Percentiles rank a stretch among this genome's conserved stretches.
phyloP scores from a whole-genome alignment of 1,284 basidiomycete genomes.

The Austroboletus olivaceoglutinosus region DNA sequence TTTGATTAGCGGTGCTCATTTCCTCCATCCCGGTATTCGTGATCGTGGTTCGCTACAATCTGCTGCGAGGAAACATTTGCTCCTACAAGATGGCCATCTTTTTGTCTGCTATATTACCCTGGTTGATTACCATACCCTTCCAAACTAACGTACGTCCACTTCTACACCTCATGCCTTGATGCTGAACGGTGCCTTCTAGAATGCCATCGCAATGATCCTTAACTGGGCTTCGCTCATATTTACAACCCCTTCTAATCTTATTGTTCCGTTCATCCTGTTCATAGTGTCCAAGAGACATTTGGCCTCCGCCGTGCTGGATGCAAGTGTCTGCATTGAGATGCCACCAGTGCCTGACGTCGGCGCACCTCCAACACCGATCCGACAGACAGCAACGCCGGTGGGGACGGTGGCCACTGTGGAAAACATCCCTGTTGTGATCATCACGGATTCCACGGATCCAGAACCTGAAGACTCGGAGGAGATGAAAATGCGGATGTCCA shows the following conservation, averaged over 20 bases:
- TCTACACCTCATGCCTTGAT: not conserved
- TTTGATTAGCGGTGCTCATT: constrained; percentile 23
- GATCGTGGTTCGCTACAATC: constrained; percentile 27
- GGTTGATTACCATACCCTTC: constrained; percentile 24
- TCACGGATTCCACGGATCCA: constrained; percentile 14
- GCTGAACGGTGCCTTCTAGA: constrained; percentile 3
- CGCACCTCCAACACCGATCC: not conserved
- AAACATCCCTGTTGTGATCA: constrained; percentile 18
- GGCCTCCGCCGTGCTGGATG: constrained; percentile 22
- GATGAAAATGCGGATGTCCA: constrained; percentile 7
- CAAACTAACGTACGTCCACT: constrained; percentile 23
- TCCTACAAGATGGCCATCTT: constrained; percentile 25
- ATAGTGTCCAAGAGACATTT: constrained; percentile 18
- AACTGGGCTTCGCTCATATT: constrained; percentile 29
- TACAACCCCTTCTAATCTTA: constrained; percentile 23
- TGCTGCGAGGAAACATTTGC: constrained; percentile 25
- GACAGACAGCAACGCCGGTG: not conserved
- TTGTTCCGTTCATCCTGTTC: constrained; percentile 24
- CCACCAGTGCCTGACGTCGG: not conserved
- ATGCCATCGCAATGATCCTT: constrained; percentile 13
- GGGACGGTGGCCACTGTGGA: not conserved
- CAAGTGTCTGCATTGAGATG: constrained; percentile 4
- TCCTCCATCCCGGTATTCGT: constrained; percentile 26
- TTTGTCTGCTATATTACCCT: constrained; percentile 25
- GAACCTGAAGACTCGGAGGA: constrained; percentile 1